These are phyloP conservation scores for Hypoxylon fuscum DNA, from an alignment of 495 filamentous ascomycete genomes.

Conservation along the genomic window DNA sequence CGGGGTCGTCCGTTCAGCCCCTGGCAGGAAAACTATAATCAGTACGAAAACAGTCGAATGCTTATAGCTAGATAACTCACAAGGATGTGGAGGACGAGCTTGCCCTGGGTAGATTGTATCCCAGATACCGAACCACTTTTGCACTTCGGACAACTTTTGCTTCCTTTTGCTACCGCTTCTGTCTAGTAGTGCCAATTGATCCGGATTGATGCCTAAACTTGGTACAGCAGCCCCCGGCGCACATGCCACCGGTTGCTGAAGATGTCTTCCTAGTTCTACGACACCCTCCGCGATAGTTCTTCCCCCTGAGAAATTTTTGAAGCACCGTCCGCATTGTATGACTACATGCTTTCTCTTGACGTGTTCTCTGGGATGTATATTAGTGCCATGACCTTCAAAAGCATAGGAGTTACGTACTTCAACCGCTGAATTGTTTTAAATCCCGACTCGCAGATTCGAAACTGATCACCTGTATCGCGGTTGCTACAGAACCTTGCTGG, in stretches of 20 bases:
- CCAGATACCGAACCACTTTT: conserved; percentile 25
- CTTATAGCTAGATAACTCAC: conserved; percentile 1
- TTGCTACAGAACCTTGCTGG: conserved; percentile 12
- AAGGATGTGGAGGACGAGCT: conserved; percentile 9
- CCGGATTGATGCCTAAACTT: conserved; percentile 11
- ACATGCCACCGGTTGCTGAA: conserved; percentile 11
- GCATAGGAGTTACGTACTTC: conserved; percentile 11
- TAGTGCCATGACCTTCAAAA: not conserved
- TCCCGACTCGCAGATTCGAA: conserved; percentile 23
- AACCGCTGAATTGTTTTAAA: conserved; percentile 24
- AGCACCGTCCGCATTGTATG: conserved; percentile 27
- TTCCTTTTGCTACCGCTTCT: conserved; percentile 16
- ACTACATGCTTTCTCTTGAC: conserved; percentile 22
- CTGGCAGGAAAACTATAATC: not conserved
- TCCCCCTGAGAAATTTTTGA: conserved; percentile 5
- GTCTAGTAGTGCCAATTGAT: conserved; percentile 18
- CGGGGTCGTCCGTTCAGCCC: conserved; percentile 14
- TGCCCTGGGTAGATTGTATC: conserved; percentile 13
- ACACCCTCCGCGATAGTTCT: conserved; percentile 11
- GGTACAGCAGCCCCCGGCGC: not conserved
- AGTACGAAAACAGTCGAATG: not conserved
- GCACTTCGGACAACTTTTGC: conserved; percentile 15
- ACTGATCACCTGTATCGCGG: conserved; percentile 8
- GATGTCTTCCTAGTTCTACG: conserved; percentile 15
- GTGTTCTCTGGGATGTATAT: conserved; percentile 13